These are phyloP conservation scores for Penicillium soppii DNA, from an alignment of 495 filamentous ascomycete species.

Conservation along the genomic window DNA sequence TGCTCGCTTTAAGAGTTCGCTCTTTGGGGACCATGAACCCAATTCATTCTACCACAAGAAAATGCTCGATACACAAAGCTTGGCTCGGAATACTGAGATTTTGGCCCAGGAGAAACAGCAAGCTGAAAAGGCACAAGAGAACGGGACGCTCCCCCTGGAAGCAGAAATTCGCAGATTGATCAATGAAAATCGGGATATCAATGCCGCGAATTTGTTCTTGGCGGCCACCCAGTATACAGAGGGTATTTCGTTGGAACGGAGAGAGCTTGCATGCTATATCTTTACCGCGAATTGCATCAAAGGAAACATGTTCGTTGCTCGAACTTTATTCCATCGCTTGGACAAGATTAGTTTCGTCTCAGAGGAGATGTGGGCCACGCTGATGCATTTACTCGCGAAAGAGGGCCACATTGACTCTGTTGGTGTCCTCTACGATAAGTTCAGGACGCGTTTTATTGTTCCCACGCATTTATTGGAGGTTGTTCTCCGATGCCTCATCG, in stretches of 20 bases:
- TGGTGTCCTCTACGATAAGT: constrained; percentile 32
- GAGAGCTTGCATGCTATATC: constrained; percentile 29
- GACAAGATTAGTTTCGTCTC: constrained; percentile 35
- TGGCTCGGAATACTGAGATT: constrained; percentile 7
- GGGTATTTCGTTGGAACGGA: constrained; percentile 27
- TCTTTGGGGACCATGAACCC: not conserved
- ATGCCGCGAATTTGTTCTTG: constrained; percentile 42
- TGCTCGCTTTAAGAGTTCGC: not conserved
- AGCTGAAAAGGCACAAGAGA: constrained; percentile 3
- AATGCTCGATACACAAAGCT: not conserved
- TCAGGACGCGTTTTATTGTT: constrained; percentile 25
- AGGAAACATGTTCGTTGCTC: constrained; percentile 41
- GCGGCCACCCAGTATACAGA: not conserved
- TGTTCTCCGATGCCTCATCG: constrained; percentile 39
- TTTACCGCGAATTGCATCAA: constrained; percentile 41
- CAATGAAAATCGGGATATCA: constrained; percentile 25
- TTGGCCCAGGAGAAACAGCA: constrained; percentile 14
- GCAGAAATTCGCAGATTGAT: constrained; percentile 17
- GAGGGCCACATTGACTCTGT: constrained; percentile 42
- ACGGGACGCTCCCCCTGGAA: constrained; percentile 10
- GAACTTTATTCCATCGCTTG: constrained; percentile 37
- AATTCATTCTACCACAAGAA: not conserved
- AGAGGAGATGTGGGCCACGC: constrained; percentile 36
- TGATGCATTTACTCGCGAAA: constrained; percentile 42
- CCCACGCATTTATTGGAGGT: constrained; percentile 38